Percentiles rank a stretch among this genome's conserved stretches.
Conservation (phyloP, 768 basidiomycete genomes). For the Tricholoma furcatifolium region DNA sequence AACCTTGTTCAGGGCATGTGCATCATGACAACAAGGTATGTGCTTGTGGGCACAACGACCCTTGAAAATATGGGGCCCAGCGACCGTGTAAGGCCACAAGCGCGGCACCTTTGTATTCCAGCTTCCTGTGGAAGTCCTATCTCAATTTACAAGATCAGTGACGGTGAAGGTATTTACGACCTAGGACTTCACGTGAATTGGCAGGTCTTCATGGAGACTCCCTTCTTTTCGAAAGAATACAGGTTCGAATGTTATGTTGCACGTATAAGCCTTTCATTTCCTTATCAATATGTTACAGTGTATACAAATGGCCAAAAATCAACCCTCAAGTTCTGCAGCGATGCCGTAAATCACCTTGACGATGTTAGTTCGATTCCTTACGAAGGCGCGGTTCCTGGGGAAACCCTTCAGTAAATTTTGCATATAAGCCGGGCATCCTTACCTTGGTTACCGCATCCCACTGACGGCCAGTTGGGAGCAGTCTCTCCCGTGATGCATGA, state of each 20-base stretch:
- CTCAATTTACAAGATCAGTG: conserved; percentile 19
- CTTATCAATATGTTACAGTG: conserved; percentile 12
- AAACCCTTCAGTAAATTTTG: background rate
- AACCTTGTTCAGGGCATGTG: conserved; percentile 25
- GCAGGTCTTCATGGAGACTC: conserved; percentile 15
- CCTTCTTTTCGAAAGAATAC: background rate
- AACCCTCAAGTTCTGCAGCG: conserved; percentile 31
- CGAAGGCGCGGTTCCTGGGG: conserved; percentile 16
- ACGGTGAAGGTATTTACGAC: conserved; percentile 36
- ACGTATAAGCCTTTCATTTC: background rate
- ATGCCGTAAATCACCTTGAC: conserved; percentile 20
- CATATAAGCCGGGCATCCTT: conserved; percentile 1
- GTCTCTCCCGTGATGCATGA: conserved; percentile 51
- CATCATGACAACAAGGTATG: conserved; percentile 20
- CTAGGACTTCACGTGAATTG: conserved; percentile 32
- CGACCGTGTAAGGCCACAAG: background rate
- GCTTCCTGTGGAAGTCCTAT: background rate
- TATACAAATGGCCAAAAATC: conserved; percentile 37
- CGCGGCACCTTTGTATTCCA: conserved; percentile 26
- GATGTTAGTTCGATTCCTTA: background rate
- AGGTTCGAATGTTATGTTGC: background rate
- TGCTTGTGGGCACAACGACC: conserved; percentile 34
- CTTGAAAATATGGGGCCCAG: conserved; percentile 25
- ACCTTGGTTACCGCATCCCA: conserved; percentile 57
- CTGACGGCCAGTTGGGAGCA: conserved; percentile 49